These are phyloP conservation scores for Arctium lappa DNA, from an alignment of 129 eudicot genomes.

Conservation along the genomic window DNA sequence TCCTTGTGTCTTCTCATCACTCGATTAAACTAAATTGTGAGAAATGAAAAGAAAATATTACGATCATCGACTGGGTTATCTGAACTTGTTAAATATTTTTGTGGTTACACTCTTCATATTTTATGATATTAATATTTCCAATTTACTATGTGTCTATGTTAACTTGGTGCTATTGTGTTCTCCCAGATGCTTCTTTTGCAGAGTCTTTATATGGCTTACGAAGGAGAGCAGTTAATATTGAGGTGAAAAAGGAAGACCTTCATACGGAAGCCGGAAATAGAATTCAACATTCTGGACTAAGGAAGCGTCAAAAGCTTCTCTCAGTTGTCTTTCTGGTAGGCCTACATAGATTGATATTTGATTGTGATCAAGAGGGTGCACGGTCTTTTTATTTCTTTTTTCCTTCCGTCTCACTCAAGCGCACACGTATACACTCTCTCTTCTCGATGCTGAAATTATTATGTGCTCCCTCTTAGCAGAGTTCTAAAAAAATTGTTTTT, in stretches of 20 bases:
- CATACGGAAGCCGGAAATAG: slow-evolving; percentile 42
- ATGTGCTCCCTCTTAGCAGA: background rate
- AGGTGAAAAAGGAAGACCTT: slow-evolving; percentile 38
- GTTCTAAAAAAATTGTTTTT: background rate
- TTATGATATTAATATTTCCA: background rate
- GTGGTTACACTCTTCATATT: slow-evolving; percentile 1
- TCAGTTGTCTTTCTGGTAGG: slow-evolving; percentile 92
- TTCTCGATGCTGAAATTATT: background rate
- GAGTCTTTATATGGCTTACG: slow-evolving; percentile 95
- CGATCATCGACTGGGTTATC: background rate
- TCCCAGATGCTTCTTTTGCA: slow-evolving; percentile 90
- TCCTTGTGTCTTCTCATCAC: background rate
- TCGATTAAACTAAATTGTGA: background rate
- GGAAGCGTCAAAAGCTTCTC: slow-evolving; percentile 81
- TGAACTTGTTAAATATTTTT: background rate
- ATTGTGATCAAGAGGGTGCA: background rate
- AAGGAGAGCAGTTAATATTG: slow-evolving; percentile 69
- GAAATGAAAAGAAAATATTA: background rate
- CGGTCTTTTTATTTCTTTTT: background rate
- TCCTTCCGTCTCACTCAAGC: background rate
- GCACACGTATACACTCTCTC: background rate
- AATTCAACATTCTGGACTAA: slow-evolving; percentile 56
- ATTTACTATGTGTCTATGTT: background rate
- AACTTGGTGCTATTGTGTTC: slow-evolving; percentile 23
- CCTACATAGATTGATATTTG: background rate